Evolutionary conservation across 257 asterid species (phyloP).

Genomic region (Henckelia pumila): DNA sequence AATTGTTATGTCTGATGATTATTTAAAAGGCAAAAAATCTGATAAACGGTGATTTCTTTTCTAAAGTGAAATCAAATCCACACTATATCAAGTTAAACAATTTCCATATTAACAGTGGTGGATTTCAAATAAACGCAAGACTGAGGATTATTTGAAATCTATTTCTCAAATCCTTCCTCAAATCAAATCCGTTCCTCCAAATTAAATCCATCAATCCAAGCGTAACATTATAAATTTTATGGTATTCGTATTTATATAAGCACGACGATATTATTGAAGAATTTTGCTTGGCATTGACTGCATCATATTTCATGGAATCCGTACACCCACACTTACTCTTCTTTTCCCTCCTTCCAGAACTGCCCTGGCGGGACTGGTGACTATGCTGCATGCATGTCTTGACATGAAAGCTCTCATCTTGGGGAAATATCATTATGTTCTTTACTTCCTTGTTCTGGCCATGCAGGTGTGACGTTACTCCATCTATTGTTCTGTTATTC

Average conservation of each 20-base stretch:
- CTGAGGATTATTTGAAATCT: no score
- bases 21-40: no score
- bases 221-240: no score
- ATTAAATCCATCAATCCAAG: no score
- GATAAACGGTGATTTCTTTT: no score
- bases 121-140: no score
- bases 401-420: conserved; percentile 78
- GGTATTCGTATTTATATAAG: neutral
- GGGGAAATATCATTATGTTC: conserved; percentile 84
- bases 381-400: conserved; percentile 73
- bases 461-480: conserved; percentile 63
- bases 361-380: conserved; percentile 82
- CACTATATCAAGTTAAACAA: no score
- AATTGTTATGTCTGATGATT: no score
- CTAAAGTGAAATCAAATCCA: neutral
- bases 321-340: neutral
- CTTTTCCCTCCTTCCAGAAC: conserved; percentile 44
- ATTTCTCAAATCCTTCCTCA: no score
- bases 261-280: neutral
- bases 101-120: neutral
- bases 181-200: neutral
- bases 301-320: neutral
- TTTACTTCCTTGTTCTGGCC: conserved; percentile 83
- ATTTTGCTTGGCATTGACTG: neutral
- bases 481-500: neutral